Percentiles rank a stretch among this genome's conserved stretches.
phyloP scores from a whole-genome alignment of 2,329 filamentous ascomycete genomes.

The Aureobasidium sp. region DNA sequence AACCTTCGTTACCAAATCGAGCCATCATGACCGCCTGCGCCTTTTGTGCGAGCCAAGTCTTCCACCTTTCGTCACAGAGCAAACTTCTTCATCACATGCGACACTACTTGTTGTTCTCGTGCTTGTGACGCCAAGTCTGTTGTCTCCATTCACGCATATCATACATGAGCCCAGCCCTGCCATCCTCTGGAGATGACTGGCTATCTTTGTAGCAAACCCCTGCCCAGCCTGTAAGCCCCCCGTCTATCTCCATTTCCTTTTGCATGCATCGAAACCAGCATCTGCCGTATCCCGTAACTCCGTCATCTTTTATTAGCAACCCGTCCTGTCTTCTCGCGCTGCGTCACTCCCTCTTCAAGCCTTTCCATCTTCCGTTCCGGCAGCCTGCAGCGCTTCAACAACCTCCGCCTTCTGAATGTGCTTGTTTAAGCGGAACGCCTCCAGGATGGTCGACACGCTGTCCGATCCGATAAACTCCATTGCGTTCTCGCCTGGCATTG shows the following conservation, averaged over 20 bases:
- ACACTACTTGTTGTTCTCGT: neutral
- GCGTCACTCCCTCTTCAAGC: neutral
- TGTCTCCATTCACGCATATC: neutral
- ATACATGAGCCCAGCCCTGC: neutral
- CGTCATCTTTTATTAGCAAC: neutral
- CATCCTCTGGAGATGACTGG: neutral
- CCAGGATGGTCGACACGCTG: conserved; percentile 10
- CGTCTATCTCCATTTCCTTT: neutral
- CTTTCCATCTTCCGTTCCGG: neutral
- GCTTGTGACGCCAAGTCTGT: neutral
- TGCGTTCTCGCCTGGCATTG: conserved; percentile 23
- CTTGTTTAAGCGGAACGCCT: conserved; percentile 15
- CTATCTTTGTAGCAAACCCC: neutral
- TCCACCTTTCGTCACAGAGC: neutral
- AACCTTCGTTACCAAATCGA: neutral
- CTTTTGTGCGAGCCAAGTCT: neutral
- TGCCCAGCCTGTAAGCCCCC: neutral
- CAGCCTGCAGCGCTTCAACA: neutral
- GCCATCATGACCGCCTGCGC: neutral
- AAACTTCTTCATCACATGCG: neutral
- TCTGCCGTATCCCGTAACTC: neutral
- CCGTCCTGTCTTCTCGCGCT: neutral
- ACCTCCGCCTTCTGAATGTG: conserved; percentile 4
- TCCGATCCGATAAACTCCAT: conserved; percentile 24
- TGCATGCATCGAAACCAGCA: neutral